phyloP scores from a whole-genome alignment of 371 early-diverging fungal species.

The Chytridium lagenaria region DNA sequence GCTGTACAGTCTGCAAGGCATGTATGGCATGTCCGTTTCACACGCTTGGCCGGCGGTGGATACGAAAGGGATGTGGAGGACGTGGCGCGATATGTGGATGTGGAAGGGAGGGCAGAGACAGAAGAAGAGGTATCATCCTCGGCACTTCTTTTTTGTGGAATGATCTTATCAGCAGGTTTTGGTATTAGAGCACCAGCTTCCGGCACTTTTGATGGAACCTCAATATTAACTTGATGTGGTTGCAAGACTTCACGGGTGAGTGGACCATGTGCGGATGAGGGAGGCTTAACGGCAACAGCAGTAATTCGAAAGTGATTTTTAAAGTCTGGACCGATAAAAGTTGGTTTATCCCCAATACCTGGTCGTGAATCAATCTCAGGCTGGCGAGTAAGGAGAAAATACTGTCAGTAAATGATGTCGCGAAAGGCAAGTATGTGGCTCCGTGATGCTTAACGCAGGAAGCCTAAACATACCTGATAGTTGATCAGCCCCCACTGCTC shows the following conservation, averaged over 20 bases:
- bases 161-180: constrained; percentile 1
- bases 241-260: not conserved
- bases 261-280: not conserved
- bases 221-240: not conserved
- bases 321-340: constrained; percentile 90
- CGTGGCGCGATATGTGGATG: too few species aligned
- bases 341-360: constrained; percentile 71
- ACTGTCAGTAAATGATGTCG: not conserved
- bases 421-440: too few species aligned
- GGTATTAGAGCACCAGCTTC: not conserved
- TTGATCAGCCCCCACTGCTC: constrained; percentile 99
- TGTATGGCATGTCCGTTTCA: constrained; percentile 10
- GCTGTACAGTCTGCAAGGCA: constrained; percentile 7
- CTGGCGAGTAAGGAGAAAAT: constrained; percentile 47
- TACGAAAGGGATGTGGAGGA: too few species aligned
- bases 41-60: not conserved
- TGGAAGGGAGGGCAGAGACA: not conserved
- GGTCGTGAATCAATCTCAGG: constrained; percentile 76
- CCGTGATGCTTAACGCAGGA: too few species aligned
- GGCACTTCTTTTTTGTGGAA: not conserved
- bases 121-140: not conserved
- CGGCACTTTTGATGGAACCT: not conserved
- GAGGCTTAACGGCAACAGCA: constrained; percentile 63
- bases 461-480: constrained; percentile 76
- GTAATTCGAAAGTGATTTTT: constrained; percentile 96